phyloP scores from a whole-genome alignment of 2,329 filamentous ascomycete genomes.

The Trichoderma lentiforme region DNA sequence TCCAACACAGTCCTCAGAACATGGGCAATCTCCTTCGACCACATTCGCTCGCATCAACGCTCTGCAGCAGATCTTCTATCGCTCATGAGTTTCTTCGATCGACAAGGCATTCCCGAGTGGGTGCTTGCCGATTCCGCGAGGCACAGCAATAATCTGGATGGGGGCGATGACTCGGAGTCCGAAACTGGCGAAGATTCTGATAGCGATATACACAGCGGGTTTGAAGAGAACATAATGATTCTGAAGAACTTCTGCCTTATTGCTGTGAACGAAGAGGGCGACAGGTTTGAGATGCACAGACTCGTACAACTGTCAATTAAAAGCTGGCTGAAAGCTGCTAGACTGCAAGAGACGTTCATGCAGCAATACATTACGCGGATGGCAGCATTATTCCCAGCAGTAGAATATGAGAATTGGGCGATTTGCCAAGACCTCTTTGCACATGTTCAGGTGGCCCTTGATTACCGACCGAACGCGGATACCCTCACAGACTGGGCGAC shows the following conservation, averaged over 20 bases:
- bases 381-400: constrained; percentile 21
- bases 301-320: constrained; percentile 12
- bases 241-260: not conserved
- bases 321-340: not conserved
- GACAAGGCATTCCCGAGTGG: constrained; percentile 36
- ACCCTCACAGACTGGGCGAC: not conserved
- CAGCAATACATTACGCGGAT: not conserved
- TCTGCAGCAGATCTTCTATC: constrained; percentile 43
- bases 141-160: no score
- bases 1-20: not conserved
- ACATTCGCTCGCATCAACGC: constrained; percentile 31
- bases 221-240: not conserved
- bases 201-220: not conserved
- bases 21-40: constrained; percentile 23
- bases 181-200: not conserved
- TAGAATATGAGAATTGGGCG: not conserved
- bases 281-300: constrained; percentile 18
- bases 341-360: not conserved
- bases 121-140: fast-evolving
- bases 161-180: not conserved
- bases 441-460: not conserved
- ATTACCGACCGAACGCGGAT: not conserved
- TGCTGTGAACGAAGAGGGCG: not conserved
- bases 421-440: not conserved
- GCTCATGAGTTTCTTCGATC: constrained; percentile 46